A percentile compares a stretch with the other conserved stretches of the same genome.
These are phyloP conservation scores for Hygrocybe coccinea DNA, from an alignment of 768 basidiomycete genomes.

Conservation along the genomic window DNA sequence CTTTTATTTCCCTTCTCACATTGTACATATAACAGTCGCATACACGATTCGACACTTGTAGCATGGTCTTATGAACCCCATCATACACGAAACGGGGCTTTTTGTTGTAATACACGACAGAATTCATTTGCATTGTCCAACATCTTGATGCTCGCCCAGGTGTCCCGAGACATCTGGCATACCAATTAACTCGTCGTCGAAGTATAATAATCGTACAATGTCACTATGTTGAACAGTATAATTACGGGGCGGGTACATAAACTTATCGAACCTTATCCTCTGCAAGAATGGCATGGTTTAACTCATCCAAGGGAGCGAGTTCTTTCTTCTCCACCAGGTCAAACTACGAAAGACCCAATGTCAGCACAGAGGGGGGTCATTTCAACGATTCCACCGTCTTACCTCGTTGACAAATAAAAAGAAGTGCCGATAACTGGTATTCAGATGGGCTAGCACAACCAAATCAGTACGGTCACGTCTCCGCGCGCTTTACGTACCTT, in stretches of 20 bases:
- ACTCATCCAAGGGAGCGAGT: constrained; percentile 87
- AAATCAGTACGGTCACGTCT: not conserved
- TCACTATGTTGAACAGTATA: too few species aligned
- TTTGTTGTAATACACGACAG: too few species aligned
- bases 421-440: constrained; percentile 98
- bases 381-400: not conserved
- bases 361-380: not conserved
- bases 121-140: too few species aligned
- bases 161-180: too few species aligned
- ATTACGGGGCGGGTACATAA: too few species aligned
- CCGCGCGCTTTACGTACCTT: constrained; percentile 54
- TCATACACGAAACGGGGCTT: too few species aligned
- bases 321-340: constrained; percentile 96
- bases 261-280: constrained; percentile 37
- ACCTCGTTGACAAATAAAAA: constrained; percentile 96
- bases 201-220: too few species aligned
- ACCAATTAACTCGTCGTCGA: too few species aligned
- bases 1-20: not conserved
- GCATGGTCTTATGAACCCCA: too few species aligned
- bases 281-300: constrained; percentile 82
- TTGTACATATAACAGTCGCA: not conserved
- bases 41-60: too few species aligned
- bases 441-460: constrained; percentile 73
- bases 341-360: constrained; percentile 49
- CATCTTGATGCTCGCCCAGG: too few species aligned